Evolutionary conservation across 2,329 filamentous ascomycete genomes (phyloP).

Genomic region (Alternaria sp.): DNA sequence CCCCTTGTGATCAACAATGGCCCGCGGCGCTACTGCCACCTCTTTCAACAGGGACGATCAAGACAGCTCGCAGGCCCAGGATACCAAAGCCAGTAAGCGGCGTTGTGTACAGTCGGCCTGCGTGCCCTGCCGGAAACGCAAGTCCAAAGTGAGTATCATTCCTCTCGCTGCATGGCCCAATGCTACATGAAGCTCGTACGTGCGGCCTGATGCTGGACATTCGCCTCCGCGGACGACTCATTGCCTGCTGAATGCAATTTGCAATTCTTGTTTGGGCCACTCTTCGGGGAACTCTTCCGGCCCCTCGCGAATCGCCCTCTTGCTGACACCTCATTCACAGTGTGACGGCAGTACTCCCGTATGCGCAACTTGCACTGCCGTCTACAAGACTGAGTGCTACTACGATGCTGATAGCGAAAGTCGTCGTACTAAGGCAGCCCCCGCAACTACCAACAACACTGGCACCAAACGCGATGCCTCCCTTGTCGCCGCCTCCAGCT

Average conservation of each 20-base stretch:
- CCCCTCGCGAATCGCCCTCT: not conserved
- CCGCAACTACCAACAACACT: conserved; percentile 27
- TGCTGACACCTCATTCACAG: conserved; percentile 44
- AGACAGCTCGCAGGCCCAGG: conserved; percentile 25
- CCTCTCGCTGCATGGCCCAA: not conserved
- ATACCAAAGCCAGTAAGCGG: conserved; percentile 43
- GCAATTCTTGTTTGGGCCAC: conserved; percentile 3
- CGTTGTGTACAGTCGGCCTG: conserved; percentile 54
- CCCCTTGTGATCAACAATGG: conserved; percentile 34
- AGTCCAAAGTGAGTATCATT: conserved; percentile 55
- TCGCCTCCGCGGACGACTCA: conserved; percentile 33
- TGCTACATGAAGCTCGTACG: not conserved
- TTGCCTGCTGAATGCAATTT: not conserved
- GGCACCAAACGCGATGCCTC: conserved; percentile 45
- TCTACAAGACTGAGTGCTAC: conserved; percentile 60
- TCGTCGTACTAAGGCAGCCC: conserved; percentile 52
- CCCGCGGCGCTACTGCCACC: conserved; percentile 36
- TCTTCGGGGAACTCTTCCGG: conserved; percentile 2
- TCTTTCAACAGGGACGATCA: conserved; percentile 33
- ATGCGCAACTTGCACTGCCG: conserved; percentile 61
- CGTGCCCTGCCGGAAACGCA: conserved; percentile 61
- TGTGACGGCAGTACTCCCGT: conserved; percentile 60
- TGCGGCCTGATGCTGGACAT: conserved; percentile 15
- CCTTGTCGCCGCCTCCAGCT: conserved; percentile 18
- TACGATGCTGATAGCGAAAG: conserved; percentile 62